Percentiles rank a stretch among this genome's conserved stretches.
These are phyloP conservation scores for Yamadazyma dendronema DNA, from an alignment of 1,139 yeast genomes.

Conservation along the genomic window DNA sequence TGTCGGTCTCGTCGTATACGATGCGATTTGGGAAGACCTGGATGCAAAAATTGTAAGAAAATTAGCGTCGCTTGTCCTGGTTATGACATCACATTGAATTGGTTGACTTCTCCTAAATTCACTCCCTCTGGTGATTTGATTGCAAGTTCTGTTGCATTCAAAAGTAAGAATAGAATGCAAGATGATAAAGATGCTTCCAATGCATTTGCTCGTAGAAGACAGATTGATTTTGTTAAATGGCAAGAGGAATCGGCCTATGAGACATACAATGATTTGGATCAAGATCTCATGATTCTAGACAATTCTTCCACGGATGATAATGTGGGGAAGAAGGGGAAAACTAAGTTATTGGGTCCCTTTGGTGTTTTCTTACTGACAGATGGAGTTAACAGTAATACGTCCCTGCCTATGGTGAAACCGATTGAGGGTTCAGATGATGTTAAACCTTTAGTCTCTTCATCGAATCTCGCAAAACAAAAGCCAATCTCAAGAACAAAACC, in stretches of 20 bases:
- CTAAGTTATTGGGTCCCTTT: conserved; percentile 74
- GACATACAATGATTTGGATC: conserved; percentile 80
- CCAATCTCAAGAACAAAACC: background rate
- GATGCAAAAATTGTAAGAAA: conserved; percentile 41
- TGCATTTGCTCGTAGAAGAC: conserved; percentile 52
- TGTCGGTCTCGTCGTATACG: conserved; percentile 49
- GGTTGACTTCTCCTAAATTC: conserved; percentile 63
- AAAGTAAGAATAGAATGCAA: conserved; percentile 13
- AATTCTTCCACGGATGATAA: conserved; percentile 44
- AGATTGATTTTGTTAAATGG: conserved; percentile 75
- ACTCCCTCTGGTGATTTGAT: conserved; percentile 19
- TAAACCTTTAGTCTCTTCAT: background rate
- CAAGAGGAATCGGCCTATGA: conserved; percentile 35
- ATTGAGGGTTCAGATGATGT: background rate
- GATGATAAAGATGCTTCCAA: conserved; percentile 26
- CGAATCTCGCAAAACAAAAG: conserved; percentile 4
- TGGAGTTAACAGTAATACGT: background rate
- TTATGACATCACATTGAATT: conserved; percentile 73
- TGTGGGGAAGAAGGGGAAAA: conserved; percentile 37
- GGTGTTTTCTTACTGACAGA: conserved; percentile 56
- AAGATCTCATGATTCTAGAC: conserved; percentile 62
- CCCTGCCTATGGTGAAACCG: background rate
- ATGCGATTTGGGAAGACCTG: conserved; percentile 47
- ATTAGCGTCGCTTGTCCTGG: conserved; percentile 72
- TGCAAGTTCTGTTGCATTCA: conserved; percentile 15